Base-by-base conservation (phyloP, 2,329 filamentous ascomycete genomes). In the Colletotrichum aenigma region DNA sequence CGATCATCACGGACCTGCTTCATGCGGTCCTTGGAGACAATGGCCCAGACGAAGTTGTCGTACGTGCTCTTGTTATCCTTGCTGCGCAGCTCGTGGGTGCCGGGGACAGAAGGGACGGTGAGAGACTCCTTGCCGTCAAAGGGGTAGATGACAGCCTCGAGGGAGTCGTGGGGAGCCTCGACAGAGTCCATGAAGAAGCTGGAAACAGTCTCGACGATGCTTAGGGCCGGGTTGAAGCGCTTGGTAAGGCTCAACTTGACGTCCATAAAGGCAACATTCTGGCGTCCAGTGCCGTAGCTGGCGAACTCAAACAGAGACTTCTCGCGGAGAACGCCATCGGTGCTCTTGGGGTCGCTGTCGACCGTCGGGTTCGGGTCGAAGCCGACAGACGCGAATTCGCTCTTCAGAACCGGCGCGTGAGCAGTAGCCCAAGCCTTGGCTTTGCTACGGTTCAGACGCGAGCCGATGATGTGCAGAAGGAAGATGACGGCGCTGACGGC, bases 1-100 rank as follows among this genome's bases (percentile, higher is more conserved):
- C 97, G 94, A 78, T 98, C 95, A 64, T 98, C 94, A 77, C 97
- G 94, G 80, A 98, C 91, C 81, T 92, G 89, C 88, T 95, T 95
- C 96, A 99, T 98, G 83, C 91, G 87, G 81, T 96, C 93, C 91
- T 99, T 99, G 90, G 98, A 95, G 77, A 98, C 96, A 79, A 99
- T 86, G 66, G 96, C 96, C 91, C 94, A 98, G 78, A 99, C 96
- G 81, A 98, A 99, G 60, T 93, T 93, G 83, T 98, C 97, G 81
- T 94, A 98, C 74, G 87, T 86, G 87, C 92, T 93, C 90, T 92
- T 93, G 85, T 87, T 80, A 81, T 91, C 87, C 88, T 90, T 86
- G 82, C 86, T 85, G 78, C 87, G 86, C 69, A 90, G 85, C 79
- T 93, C 91, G 62, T 88, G 88, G 56, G 91, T 88, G 55, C 91